Base-by-base conservation (phyloP, 257 asterid species). In the Scutellaria baicalensis region DNA sequence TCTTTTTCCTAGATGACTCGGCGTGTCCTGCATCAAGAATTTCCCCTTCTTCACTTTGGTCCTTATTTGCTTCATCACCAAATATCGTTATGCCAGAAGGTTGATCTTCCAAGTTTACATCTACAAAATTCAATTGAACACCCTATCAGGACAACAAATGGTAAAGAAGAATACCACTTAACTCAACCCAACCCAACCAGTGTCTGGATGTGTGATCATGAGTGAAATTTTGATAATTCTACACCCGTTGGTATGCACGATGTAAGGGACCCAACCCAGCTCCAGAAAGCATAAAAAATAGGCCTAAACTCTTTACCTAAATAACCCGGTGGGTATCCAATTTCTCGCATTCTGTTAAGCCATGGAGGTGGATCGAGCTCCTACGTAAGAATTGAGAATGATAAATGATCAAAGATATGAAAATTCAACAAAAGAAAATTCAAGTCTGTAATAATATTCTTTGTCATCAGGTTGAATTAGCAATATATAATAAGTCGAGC, bases 351-450 rank as follows among this genome's bases (percentile, higher is more conserved):
- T 81, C 97, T 84, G 85, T 85, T 75, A 68, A 94, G 95, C 99
- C 99, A 94, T 48, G 99, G 99, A 73, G 97, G 99, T 71, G 99
- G 99, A 80, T 94, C 97, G 68, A 88, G 81, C 80, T 86, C 97
- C 99, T 94, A 75, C 56, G 69, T 68, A 72, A 73, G 14, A 55
- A 51, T 69, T 57, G 77, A 36, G 56, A 64, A 68, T 56, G 67
- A 23, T 35, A 62, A 69, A 47, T 23, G 33, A 43, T 44, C 27
- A 27, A 55, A 50, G 31, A 54, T 40, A 42, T 18, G 5, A 57
- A 66, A 36, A 69, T 61, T 33, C 38, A 27, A 43, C 18, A 11
- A 36, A 18, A 52, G 3, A 72, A 6, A 51, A 64, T 17, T 49
- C 2, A 38, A 40, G 48, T 14, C 9, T 44, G 47, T 13, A n/a